Percentiles rank a stretch among this genome's conserved stretches.
Conservation (phyloP, 2,329 filamentous ascomycete species). For the Colletotrichum liriopes region DNA sequence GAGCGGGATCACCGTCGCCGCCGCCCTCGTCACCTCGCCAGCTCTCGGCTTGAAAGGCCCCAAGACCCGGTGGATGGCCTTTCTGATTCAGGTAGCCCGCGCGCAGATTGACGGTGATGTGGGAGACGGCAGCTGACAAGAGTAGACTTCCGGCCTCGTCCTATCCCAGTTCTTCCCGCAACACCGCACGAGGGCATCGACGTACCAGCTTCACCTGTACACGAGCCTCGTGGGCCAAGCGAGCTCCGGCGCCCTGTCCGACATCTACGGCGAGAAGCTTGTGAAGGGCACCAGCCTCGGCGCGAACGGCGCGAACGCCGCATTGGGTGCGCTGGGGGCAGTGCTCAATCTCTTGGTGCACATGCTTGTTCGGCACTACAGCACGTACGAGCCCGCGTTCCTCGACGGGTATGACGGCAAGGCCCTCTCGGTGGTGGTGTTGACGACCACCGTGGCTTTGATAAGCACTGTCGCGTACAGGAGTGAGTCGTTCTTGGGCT, state of each 20-base stretch:
- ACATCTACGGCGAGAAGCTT: constrained; percentile 53
- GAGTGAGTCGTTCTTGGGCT: constrained; percentile 43
- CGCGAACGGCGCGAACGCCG: constrained; percentile 50
- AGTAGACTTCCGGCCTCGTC: constrained; percentile 48
- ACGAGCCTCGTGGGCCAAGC: constrained; percentile 50
- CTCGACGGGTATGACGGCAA: constrained; percentile 45
- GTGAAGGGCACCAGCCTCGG: constrained; percentile 49
- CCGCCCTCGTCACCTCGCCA: constrained; percentile 47
- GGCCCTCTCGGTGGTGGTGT: constrained; percentile 49
- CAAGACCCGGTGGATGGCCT: constrained; percentile 51
- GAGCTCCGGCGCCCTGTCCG: constrained; percentile 49
- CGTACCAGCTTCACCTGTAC: constrained; percentile 50
- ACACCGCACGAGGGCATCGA: constrained; percentile 43
- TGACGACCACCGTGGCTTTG: constrained; percentile 50
- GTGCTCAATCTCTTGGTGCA: constrained; percentile 50
- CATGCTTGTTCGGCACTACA: constrained; percentile 44
- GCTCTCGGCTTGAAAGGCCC: constrained; percentile 46
- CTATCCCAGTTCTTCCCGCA: constrained; percentile 50
- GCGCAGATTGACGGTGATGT: fast-evolving
- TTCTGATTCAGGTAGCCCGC: constrained; percentile 48
- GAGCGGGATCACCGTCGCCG: constrained; percentile 50
- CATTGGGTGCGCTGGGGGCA: constrained; percentile 49
- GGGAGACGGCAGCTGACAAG: neutral
- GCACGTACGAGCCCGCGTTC: constrained; percentile 48
- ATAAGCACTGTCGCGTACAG: constrained; percentile 51